Conservation (phyloP, 2,329 filamentous ascomycete species). For the Phaeosphaeria sp. region DNA sequence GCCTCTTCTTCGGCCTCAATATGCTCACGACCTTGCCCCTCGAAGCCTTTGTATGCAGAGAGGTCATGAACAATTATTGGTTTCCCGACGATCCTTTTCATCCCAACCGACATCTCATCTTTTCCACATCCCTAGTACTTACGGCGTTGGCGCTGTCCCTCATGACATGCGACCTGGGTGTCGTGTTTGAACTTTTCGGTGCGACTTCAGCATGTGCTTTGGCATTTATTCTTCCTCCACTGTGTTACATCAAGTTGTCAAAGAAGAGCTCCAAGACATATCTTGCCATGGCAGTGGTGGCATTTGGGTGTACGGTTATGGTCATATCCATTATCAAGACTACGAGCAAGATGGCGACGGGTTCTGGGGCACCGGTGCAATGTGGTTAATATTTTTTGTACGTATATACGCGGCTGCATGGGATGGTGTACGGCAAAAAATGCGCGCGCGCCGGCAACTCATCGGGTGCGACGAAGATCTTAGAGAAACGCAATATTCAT, state of each 20-base stretch:
- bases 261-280: conserved; percentile 79
- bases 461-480: not conserved
- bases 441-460: conserved; percentile 8
- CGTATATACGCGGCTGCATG: conserved; percentile 30
- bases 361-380: conserved; percentile 26
- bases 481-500: not conserved
- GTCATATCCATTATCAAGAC: conserved; percentile 60
- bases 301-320: conserved; percentile 83
- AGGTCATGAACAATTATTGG: conserved; percentile 92
- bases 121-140: conserved; percentile 83
- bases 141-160: conserved; percentile 78
- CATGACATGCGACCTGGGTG: conserved; percentile 89
- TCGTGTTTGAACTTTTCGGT: conserved; percentile 94
- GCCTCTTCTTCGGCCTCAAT: conserved; percentile 95
- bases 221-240: conserved; percentile 91
- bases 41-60: conserved; percentile 96
- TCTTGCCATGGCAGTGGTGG: conserved; percentile 73
- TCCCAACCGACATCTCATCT: conserved; percentile 82
- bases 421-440: conserved; percentile 15
- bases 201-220: conserved; percentile 93
- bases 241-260: conserved; percentile 94
- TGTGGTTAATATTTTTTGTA: conserved; percentile 30
- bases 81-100: conserved; percentile 77
- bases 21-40: conserved; percentile 97
- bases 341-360: conserved; percentile 34